phyloP scores from a whole-genome alignment of 495 filamentous ascomycete species.

The Tuber melanosporum region DNA sequence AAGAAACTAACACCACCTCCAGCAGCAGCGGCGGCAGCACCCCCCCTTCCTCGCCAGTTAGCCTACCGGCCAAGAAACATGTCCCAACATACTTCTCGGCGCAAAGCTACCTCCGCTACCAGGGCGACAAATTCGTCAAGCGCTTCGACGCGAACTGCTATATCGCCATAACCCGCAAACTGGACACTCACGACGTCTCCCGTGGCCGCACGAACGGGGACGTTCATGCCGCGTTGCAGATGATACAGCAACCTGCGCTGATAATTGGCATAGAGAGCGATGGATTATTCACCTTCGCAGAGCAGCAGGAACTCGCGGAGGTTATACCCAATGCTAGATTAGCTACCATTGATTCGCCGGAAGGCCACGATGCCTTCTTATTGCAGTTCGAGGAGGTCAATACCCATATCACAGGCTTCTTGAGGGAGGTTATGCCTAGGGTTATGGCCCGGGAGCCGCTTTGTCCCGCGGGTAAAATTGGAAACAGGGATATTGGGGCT shows the following conservation, averaged over 20 bases:
- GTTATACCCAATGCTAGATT: constrained; percentile 72
- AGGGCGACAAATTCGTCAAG: constrained; percentile 92
- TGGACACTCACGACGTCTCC: constrained; percentile 96
- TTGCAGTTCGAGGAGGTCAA: constrained; percentile 98
- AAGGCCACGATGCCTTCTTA: constrained; percentile 94
- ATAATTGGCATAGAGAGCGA: constrained; percentile 91
- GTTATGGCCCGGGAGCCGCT: constrained; percentile 61
- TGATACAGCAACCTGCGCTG: constrained; percentile 78
- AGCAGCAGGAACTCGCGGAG: constrained; percentile 83
- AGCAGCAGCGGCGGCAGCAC: neutral
- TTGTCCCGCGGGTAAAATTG: constrained; percentile 45
- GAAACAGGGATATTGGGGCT: constrained; percentile 41
- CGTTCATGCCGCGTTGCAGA: constrained; percentile 64
- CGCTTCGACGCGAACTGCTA: constrained; percentile 98
- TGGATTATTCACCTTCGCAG: constrained; percentile 91
- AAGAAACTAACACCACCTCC: neutral
- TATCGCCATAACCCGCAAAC: constrained; percentile 95
- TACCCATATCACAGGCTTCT: constrained; percentile 71
- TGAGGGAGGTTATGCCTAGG: constrained; percentile 73
- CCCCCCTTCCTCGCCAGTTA: neutral
- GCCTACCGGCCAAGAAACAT: constrained; percentile 25
- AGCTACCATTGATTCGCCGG: constrained; percentile 80
- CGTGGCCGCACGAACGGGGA: constrained; percentile 51
- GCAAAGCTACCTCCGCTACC: constrained; percentile 96
- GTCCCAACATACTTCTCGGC: constrained; percentile 88